Evolutionary conservation across 371 early-diverging fungal genomes (phyloP).

Genomic region (Gilbertella persicaria): DNA sequence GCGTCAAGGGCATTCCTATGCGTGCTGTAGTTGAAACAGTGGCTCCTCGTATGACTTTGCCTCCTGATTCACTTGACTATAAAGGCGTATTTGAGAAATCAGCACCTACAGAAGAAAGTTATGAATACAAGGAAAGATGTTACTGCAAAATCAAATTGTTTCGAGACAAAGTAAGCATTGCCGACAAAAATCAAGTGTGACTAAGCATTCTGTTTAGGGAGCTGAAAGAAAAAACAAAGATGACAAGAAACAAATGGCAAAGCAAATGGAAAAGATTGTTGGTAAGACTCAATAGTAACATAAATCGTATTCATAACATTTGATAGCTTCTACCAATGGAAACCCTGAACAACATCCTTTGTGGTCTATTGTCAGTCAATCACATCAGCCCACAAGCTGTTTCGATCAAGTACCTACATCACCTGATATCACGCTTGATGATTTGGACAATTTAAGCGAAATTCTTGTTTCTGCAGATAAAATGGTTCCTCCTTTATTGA

Average conservation of each 20-base stretch:
- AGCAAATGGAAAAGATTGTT: constrained; percentile 50
- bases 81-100: constrained; percentile 12
- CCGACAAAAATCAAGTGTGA: too few species aligned
- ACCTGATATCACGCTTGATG: constrained; percentile 8
- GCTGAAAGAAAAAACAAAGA: constrained; percentile 69
- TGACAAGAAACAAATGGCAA: constrained; percentile 59
- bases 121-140: constrained; percentile 51
- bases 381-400: constrained; percentile 5
- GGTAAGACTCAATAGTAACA: constrained; percentile 11
- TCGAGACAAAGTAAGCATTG: constrained; percentile 70
- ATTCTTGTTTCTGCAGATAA: not conserved
- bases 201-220: constrained; percentile 31
- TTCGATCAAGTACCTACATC: constrained; percentile 8
- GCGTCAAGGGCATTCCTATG: constrained; percentile 83
- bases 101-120: not conserved
- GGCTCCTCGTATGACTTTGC: constrained; percentile 4
- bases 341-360: constrained; percentile 23
- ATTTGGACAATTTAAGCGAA: not conserved
- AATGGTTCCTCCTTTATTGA: not conserved
- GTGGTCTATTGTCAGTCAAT: constrained; percentile 18
- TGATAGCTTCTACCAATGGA: constrained; percentile 19
- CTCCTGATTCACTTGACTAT: not conserved
- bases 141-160: constrained; percentile 76
- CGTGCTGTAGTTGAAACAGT: constrained; percentile 42
- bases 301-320: not conserved